Conservation (phyloP, 352 stramenopile genomes). For the Globisporangium cystogenes region DNA sequence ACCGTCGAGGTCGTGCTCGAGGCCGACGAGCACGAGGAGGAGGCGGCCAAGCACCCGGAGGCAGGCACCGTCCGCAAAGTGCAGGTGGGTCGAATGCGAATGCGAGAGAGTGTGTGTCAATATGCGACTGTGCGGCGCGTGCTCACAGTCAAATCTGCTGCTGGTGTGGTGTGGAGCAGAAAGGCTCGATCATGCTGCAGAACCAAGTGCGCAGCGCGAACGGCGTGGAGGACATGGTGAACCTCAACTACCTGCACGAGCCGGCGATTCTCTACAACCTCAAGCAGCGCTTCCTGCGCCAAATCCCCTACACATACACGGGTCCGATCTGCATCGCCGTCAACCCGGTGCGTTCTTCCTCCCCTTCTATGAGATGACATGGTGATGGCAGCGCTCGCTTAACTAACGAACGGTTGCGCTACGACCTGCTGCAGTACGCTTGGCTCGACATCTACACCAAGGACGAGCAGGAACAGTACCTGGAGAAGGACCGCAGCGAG, state of each 20-base stretch:
- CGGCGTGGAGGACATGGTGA: slow-evolving; percentile 82
- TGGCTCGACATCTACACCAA: slow-evolving; percentile 89
- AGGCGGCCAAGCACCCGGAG: slow-evolving; percentile 27
- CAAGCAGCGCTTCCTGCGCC: slow-evolving; percentile 78
- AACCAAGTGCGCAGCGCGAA: slow-evolving; percentile 47
- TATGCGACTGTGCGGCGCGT: too few species aligned
- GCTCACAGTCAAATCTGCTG: not conserved
- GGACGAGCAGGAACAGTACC: slow-evolving; percentile 75
- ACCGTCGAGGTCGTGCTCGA: slow-evolving; percentile 79
- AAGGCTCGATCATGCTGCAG: slow-evolving; percentile 70
- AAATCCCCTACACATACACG: slow-evolving; percentile 95
- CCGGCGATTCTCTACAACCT: slow-evolving; percentile 91
- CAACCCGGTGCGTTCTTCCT: slow-evolving; percentile 91
- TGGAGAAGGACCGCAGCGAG: slow-evolving; percentile 60
- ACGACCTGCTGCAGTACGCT: slow-evolving; percentile 72
- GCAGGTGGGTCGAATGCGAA: slow-evolving; percentile 11
- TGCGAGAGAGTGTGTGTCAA: too few species aligned
- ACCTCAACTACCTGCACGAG: slow-evolving; percentile 89
- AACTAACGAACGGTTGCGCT: not conserved
- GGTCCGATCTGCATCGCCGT: slow-evolving; percentile 97
- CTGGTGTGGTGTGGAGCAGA: slow-evolving; percentile 28
- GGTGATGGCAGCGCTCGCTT: too few species aligned
- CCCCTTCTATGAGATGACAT: too few species aligned
- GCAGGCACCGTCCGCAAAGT: not conserved
- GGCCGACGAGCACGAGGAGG: slow-evolving; percentile 64